Percentiles rank a stretch among this genome's conserved stretches.
phyloP scores from a whole-genome alignment of 441 rosid species.

The Gossypium aridum region DNA sequence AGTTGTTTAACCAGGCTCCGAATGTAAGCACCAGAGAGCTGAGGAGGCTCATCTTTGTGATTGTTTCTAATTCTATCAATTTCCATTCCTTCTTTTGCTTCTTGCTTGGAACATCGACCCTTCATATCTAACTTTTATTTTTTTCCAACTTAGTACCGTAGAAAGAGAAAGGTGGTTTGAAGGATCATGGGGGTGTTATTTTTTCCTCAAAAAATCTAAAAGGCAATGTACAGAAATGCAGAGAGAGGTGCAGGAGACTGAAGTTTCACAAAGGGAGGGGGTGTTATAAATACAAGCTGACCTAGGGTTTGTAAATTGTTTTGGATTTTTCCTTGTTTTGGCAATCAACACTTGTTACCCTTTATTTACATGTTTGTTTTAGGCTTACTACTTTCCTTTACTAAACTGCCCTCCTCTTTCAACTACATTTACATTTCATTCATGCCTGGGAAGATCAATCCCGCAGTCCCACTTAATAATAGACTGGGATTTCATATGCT shows the following conservation, averaged over 20 bases:
- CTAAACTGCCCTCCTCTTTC: conserved; percentile 29
- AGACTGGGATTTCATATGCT: too few relatives aligned
- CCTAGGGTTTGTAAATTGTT: conserved; percentile 28
- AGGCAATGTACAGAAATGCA: conserved; percentile 46
- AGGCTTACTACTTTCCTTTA: conserved; percentile 22
- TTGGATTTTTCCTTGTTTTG: conserved; percentile 54
- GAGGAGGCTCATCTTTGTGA: conserved; percentile 47
- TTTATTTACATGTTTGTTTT: conserved; percentile 38
- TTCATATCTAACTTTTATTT: conserved; percentile 25
- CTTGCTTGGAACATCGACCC: conserved; percentile 44
- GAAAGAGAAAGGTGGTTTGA: conserved; percentile 7
- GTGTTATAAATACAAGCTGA: conserved; percentile 67
- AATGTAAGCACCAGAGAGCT: conserved; percentile 64
- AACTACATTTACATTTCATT: conserved; percentile 7
- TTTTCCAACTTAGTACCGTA: conserved; percentile 9
- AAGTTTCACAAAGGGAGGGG: conserved; percentile 46
- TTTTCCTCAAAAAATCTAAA: conserved; percentile 26
- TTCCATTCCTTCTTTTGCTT: conserved; percentile 29
- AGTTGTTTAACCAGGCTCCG: conserved; percentile 77
- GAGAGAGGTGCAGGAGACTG: conserved; percentile 43
- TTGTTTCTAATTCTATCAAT: conserved; percentile 29
- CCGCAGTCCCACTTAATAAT: too few relatives aligned
- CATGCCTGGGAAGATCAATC: too few relatives aligned
- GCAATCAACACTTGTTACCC: conserved; percentile 42
- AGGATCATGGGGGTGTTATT: conserved; percentile 18